Percentiles rank a stretch among this genome's conserved stretches.
These are phyloP conservation scores for Jatropha multifida DNA, from an alignment of 441 rosid genomes.

Conservation along the genomic window DNA sequence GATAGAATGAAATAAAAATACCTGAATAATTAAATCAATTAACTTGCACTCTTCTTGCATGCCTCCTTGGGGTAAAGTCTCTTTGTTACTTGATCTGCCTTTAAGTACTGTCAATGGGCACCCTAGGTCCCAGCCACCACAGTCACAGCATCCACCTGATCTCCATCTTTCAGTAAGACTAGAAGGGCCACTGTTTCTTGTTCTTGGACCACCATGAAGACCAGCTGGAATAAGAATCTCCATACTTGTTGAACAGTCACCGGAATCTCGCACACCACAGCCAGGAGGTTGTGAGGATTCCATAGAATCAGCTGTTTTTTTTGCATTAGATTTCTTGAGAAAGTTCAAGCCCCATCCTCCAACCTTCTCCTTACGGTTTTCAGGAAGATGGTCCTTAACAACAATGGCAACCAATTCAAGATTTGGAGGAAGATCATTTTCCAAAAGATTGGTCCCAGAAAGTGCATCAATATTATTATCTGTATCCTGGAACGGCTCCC, in stretches of 20 bases:
- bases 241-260: conserved; percentile 49
- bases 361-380: conserved; percentile 34
- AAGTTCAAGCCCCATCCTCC: conserved; percentile 95
- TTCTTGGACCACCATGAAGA: conserved; percentile 76
- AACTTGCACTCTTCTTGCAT: conserved; percentile 52
- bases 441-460: conserved; percentile 30
- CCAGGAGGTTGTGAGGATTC: conserved; percentile 30
- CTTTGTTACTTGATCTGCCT: conserved; percentile 38
- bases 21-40: conserved; percentile 58
- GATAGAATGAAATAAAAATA: conserved; percentile 22
- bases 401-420: conserved; percentile 67
- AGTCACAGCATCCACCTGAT: conserved; percentile 79
- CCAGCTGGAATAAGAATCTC: conserved; percentile 80
- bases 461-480: conserved; percentile 35
- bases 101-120: conserved; percentile 58
- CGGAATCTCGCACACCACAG: conserved; percentile 24
- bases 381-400: conserved; percentile 50
- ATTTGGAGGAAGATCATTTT: conserved; percentile 52
- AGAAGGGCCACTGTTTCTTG: conserved; percentile 63
- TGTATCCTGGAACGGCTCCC: conserved; percentile 41
- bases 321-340: conserved; percentile 43
- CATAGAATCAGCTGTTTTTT: conserved; percentile 25
- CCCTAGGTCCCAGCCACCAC: conserved; percentile 93
- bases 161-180: conserved; percentile 76
- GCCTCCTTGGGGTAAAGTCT: conserved; percentile 24